A percentile compares a stretch with the other conserved stretches of the same genome.
phyloP scores from a whole-genome alignment of 192 early-diverging fungal genomes.

The Linnemannia elongata region DNA sequence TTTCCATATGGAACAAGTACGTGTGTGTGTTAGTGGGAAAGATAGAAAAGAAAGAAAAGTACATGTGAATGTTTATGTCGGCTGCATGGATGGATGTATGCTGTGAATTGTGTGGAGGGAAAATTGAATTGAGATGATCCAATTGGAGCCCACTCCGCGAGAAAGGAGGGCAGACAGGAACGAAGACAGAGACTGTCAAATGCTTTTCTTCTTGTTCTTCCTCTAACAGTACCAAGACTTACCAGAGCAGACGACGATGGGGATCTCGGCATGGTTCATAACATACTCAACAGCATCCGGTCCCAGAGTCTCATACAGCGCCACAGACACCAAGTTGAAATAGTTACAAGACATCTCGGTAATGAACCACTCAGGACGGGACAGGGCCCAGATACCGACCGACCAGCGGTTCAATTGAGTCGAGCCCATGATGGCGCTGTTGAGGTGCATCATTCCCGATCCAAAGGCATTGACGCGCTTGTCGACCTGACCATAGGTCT shows the following conservation, averaged over 20 bases:
- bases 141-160: background rate
- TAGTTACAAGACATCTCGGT: conserved; percentile 73
- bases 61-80: background rate
- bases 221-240: background rate
- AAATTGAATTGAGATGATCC: background rate
- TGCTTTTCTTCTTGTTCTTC: background rate
- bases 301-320: conserved; percentile 93
- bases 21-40: background rate
- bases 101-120: background rate
- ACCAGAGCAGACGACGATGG: conserved; percentile 67
- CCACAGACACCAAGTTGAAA: conserved; percentile 73
- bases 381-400: conserved; percentile 75
- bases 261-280: conserved; percentile 84
- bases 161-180: background rate
- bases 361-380: conserved; percentile 74
- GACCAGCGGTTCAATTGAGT: conserved; percentile 51
- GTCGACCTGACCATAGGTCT: conserved; percentile 72
- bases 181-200: background rate
- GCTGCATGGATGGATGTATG: too few relatives aligned
- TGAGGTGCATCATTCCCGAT: conserved; percentile 72
- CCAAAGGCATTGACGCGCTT: conserved; percentile 72
- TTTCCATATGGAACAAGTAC: background rate
- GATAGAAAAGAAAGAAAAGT: background rate
- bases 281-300: conserved; percentile 84
- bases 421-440: conserved; percentile 51